phyloP scores from a whole-genome alignment of 192 early-diverging fungal species.

The Podila minutissima region DNA sequence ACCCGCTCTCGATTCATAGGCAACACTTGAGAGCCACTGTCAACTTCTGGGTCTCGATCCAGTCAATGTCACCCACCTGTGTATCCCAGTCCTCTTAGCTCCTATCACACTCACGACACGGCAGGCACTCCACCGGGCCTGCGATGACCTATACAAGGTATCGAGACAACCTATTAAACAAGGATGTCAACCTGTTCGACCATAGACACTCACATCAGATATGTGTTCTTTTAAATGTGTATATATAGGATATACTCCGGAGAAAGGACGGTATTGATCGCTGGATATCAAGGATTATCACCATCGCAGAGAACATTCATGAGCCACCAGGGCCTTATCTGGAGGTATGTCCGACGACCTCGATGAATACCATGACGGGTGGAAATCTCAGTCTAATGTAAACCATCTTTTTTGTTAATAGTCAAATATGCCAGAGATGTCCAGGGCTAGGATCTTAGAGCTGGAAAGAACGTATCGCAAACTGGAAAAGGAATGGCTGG shows the following conservation, averaged over 20 bases:
- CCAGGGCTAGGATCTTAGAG: slow-evolving; percentile 35
- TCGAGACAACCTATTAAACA: background rate
- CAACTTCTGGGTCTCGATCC: slow-evolving; percentile 35
- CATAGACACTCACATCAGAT: background rate
- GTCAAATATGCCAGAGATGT: slow-evolving; percentile 34
- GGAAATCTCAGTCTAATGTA: too few relatives aligned
- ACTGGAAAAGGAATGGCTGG: slow-evolving; percentile 42
- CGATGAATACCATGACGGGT: too few relatives aligned
- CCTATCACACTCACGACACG: slow-evolving; percentile 30
- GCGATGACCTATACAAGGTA: slow-evolving; percentile 36
- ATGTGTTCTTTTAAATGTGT: background rate
- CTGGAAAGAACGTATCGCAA: slow-evolving; percentile 28
- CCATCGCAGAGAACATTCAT: slow-evolving; percentile 39
- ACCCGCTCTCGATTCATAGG: slow-evolving; percentile 1
- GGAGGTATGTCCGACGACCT: slow-evolving; percentile 4
- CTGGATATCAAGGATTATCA: slow-evolving; percentile 36
- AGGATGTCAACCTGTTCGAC: background rate
- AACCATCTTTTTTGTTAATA: background rate
- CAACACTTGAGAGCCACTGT: slow-evolving; percentile 26
- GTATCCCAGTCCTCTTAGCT: slow-evolving; percentile 8
- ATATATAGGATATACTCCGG: slow-evolving; percentile 32
- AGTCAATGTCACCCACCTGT: slow-evolving; percentile 29
- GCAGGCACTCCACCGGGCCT: slow-evolving; percentile 22
- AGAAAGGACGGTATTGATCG: slow-evolving; percentile 30
- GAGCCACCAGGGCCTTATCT: slow-evolving; percentile 24